A percentile compares a stretch with the other conserved stretches of the same genome.
These are phyloP conservation scores for Phytophthora pinifolia DNA, from an alignment of 352 stramenopile species.

Conservation along the genomic window DNA sequence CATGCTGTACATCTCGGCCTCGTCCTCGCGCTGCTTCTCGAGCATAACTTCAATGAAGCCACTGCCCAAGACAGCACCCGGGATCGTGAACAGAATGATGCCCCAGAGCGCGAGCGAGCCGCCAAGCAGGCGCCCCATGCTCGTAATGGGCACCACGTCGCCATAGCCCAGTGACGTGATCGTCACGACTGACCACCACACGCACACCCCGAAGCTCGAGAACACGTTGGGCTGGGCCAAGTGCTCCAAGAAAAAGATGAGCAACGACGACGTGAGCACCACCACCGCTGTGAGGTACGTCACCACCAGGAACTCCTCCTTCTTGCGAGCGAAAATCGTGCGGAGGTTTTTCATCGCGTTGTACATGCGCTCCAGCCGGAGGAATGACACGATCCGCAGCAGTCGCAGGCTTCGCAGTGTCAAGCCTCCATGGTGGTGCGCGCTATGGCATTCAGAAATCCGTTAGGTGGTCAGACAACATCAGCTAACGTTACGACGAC, in stretches of 20 bases:
- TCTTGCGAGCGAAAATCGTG: slow-evolving; percentile 55
- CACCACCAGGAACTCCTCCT: slow-evolving; percentile 64
- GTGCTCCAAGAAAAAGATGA: slow-evolving; percentile 71
- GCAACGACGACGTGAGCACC: slow-evolving; percentile 55
- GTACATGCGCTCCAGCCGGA: slow-evolving; percentile 63
- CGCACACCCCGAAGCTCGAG: slow-evolving; percentile 45
- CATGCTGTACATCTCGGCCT: slow-evolving; percentile 42
- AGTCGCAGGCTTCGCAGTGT: slow-evolving; percentile 58
- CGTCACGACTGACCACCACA: slow-evolving; percentile 66
- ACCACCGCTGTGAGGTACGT: slow-evolving; percentile 56
- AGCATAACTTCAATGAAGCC: slow-evolving; percentile 75
- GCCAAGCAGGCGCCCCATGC: slow-evolving; percentile 38
- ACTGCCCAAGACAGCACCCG: slow-evolving; percentile 54
- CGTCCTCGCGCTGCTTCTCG: slow-evolving; percentile 53
- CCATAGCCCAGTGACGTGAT: slow-evolving; percentile 73
- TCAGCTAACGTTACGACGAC: neutral
- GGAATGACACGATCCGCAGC: slow-evolving; percentile 56
- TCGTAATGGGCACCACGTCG: slow-evolving; percentile 55
- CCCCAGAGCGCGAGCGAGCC: slow-evolving; percentile 54
- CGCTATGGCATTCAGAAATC: slow-evolving; percentile 1
- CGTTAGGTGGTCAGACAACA: neutral
- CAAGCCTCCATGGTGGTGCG: slow-evolving; percentile 36
- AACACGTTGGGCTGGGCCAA: slow-evolving; percentile 47
- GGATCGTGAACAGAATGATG: slow-evolving; percentile 66
- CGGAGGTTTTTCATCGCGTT: slow-evolving; percentile 59